A percentile compares a stretch with the other conserved stretches of the same genome.
These are phyloP conservation scores for Telfairia occidentalis DNA, from an alignment of 331 rosid species.

Conservation along the genomic window DNA sequence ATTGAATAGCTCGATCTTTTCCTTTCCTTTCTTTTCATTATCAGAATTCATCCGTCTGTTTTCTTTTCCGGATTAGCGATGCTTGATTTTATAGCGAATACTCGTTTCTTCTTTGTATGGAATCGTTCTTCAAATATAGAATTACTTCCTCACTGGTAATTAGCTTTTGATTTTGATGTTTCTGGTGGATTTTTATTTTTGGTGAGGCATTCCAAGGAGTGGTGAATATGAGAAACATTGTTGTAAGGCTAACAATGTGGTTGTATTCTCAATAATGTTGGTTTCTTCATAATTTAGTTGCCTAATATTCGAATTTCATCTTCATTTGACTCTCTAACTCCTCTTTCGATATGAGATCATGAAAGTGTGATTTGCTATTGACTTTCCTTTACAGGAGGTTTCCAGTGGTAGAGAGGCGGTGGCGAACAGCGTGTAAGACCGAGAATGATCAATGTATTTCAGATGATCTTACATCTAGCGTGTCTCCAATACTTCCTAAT, in stretches of 20 bases:
- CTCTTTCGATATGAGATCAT: background rate
- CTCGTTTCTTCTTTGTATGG: background rate
- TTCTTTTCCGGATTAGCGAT: background rate
- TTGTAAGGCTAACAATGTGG: background rate
- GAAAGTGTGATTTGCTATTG: background rate
- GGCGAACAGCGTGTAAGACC: slow-evolving; percentile 52
- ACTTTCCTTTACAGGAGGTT: slow-evolving; percentile 41
- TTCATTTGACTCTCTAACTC: background rate
- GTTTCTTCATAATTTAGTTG: background rate
- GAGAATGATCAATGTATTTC: slow-evolving; percentile 20
- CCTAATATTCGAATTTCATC: background rate
- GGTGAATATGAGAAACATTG: background rate
- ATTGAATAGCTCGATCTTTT: background rate
- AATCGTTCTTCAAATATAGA: background rate
- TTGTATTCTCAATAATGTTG: background rate
- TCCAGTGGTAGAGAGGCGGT: slow-evolving; percentile 86
- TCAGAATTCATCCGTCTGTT: background rate
- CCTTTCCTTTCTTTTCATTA: background rate
- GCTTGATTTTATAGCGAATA: background rate
- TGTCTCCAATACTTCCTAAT: slow-evolving; percentile 33
- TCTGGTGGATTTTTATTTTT: background rate
- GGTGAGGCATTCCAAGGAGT: background rate
- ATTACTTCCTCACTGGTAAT: background rate
- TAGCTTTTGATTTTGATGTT: background rate
- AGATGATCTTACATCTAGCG: slow-evolving; percentile 14